Base-by-base conservation (phyloP, 257 asterid species). In the Rehmannia glutinosa region DNA sequence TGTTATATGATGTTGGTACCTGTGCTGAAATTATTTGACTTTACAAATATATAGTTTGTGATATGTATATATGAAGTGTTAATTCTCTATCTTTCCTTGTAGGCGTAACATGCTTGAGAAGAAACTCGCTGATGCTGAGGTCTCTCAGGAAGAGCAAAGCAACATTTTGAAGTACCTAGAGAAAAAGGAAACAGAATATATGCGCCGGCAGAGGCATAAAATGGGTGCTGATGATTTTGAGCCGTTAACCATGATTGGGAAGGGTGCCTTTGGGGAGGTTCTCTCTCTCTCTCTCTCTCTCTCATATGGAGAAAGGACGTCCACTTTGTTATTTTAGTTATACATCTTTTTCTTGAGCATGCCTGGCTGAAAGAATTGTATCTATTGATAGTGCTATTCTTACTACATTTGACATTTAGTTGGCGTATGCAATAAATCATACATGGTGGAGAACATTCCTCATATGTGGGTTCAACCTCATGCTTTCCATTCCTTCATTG, bases 231-330 rank as follows among this genome's bases (percentile, higher is more conserved):
- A 92, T 77, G 98, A 92, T 76, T 92, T 92, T 71, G 98, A 89
- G 87, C 97, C 91, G 17, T 72, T 92, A 77, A 92, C 98, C 54
- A 87, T 92, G 94, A 92, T 92, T 28, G 97, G 97, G 36, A 89
- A 89, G 89, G 98, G 98, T 71, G 97, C 98, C 58, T 92, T 92
- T 78, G 97, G 98, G 17, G 98, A 92, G 97, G 98, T 91, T 58
- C 59, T 47, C 69, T 68, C 55, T 64, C 60, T 58, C 53, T 73
- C 77, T 39, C 58, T 66, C 74, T 64, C 67, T 16, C 64, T 69
- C 27, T 27, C n/a, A n/a, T n/a, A n/a, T 42, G 39, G 36, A 51
- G 36, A 69, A 67, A 20, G 32, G 23, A 55, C 66, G 15, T 10
- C 33, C 43, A 32, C 52, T 64, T 49, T 15, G 17, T 8, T 19